Evolutionary conservation across 805 yeast species (phyloP).

Genomic region (Metschnikowia kunwiensis): DNA sequence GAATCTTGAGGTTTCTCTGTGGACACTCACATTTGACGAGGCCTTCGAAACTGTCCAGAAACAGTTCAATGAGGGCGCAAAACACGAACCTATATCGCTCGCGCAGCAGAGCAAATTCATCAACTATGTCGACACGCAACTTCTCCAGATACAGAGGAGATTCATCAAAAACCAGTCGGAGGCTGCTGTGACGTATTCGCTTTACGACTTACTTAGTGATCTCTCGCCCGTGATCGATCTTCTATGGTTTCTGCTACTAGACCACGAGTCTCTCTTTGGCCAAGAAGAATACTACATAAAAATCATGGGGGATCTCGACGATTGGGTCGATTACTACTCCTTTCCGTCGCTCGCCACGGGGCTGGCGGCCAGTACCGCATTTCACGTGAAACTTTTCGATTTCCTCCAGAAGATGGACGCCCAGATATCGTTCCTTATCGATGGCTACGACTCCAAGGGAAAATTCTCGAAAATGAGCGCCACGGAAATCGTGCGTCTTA

Average conservation of each 20-base stretch:
- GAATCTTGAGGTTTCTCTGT: constrained; percentile 5
- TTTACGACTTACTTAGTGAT: constrained; percentile 41
- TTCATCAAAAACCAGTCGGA: constrained; percentile 39
- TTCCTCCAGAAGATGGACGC: constrained; percentile 39
- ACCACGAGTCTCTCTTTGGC: constrained; percentile 41
- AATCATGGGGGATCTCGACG: constrained; percentile 65
- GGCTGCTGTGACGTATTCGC: constrained; percentile 18
- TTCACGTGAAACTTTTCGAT: constrained; percentile 20
- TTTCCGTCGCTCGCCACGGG: constrained; percentile 14
- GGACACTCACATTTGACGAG: constrained; percentile 28
- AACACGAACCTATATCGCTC: constrained; percentile 12
- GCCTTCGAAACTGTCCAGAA: constrained; percentile 18
- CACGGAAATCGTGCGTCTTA: constrained; percentile 52
- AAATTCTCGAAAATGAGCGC: constrained; percentile 28
- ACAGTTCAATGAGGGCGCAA: constrained; percentile 2
- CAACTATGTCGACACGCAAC: constrained; percentile 14
- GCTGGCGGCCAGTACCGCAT: neutral
- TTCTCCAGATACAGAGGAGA: constrained; percentile 19
- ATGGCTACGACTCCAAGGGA: constrained; percentile 23
- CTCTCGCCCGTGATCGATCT: constrained; percentile 49
- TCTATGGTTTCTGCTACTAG: constrained; percentile 56
- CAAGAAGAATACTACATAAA: constrained; percentile 61
- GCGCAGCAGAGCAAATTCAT: constrained; percentile 52
- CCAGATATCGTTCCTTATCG: constrained; percentile 26
- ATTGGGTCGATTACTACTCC: constrained; percentile 45